Evolutionary conservation across 768 basidiomycete species (phyloP).

Genomic region (Cyathus striatus): DNA sequence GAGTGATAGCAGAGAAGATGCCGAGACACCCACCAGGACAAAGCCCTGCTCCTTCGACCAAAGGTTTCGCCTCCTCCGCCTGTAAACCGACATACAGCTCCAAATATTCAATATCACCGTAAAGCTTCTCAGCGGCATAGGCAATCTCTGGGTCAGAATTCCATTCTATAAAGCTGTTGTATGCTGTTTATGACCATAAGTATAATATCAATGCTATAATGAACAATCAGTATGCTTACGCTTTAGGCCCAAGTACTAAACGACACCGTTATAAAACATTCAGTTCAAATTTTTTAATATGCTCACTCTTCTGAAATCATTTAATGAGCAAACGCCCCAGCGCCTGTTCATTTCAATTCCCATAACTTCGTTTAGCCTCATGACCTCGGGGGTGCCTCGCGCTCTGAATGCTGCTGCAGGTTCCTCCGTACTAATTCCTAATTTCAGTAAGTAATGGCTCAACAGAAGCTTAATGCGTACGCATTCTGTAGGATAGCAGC

Average conservation of each 20-base stretch:
- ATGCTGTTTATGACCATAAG: constrained; percentile 35
- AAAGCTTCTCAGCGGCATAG: constrained; percentile 69
- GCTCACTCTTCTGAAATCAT: constrained; percentile 70
- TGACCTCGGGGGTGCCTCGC: constrained; percentile 66
- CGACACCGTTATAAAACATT: neutral
- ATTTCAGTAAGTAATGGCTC: neutral
- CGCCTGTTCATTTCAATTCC: constrained; percentile 70
- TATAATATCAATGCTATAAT: neutral
- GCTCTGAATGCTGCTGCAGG: constrained; percentile 74
- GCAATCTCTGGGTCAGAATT: constrained; percentile 69
- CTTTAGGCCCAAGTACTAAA: constrained; percentile 70
- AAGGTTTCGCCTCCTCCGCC: constrained; percentile 72
- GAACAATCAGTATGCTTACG: constrained; percentile 37
- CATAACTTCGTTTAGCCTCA: constrained; percentile 80
- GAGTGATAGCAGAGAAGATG: neutral
- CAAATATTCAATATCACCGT: constrained; percentile 69
- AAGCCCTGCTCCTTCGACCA: constrained; percentile 75
- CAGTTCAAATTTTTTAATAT: neutral
- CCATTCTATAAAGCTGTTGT: constrained; percentile 73
- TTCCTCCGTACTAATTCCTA: constrained; percentile 51
- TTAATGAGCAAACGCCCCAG: constrained; percentile 82
- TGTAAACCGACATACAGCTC: constrained; percentile 81
- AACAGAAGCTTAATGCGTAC: constrained; percentile 30
- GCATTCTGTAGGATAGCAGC: constrained; percentile 63
- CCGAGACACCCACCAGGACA: constrained; percentile 57